Evolutionary conservation across 768 basidiomycete species (phyloP), one percentile per base, ranked within the genome.

Genomic region (Auriscalpium microsporum): DNA sequence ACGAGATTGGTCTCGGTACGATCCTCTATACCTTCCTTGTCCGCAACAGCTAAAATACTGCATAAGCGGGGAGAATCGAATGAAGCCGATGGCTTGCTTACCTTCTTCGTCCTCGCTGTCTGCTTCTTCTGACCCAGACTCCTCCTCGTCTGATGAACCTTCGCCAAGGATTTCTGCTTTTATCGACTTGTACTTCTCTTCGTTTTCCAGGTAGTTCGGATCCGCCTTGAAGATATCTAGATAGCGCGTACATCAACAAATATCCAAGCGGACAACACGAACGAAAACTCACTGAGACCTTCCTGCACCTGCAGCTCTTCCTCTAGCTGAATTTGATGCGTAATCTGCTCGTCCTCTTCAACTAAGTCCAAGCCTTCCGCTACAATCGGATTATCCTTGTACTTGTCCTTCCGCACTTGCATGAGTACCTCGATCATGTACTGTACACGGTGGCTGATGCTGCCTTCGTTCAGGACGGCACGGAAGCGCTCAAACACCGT

Each of bases 341-440:
- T 97, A 52, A 98, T 93, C 65, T 97, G 94, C 62, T 98, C 96
- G 14, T 98, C 96, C 66, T 98, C 95, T 60, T 97, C 94, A 1
- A 99, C 96, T 35, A 99, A 73, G 67, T 99, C 96, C 65, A 99
- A 69, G 0, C 95, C 96, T 65, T 98, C 96, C 2, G 91, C 86
- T 42, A 98, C 69, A 60, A 93, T 83, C 16, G 94, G 94, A 68
- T 99, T 98, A 67, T 98, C 96, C 78, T 98, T 98, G 78, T 91
- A 98, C 71, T 93, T 94, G 76, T 99, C 96, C 75, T 96, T 97
- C 62, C 96, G 79, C 8, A 96, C 91, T 72, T 98, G 96, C 91
- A 99, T 98, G 48, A 98, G 78, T 3, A 98, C 96, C 72, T 98
- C 96, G 62, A 99, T 92, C 96, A 97, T 97, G 72, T 97, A 99